Conservation (phyloP, 352 stramenopile genomes). For the Globisporangium cylindrosporum region DNA sequence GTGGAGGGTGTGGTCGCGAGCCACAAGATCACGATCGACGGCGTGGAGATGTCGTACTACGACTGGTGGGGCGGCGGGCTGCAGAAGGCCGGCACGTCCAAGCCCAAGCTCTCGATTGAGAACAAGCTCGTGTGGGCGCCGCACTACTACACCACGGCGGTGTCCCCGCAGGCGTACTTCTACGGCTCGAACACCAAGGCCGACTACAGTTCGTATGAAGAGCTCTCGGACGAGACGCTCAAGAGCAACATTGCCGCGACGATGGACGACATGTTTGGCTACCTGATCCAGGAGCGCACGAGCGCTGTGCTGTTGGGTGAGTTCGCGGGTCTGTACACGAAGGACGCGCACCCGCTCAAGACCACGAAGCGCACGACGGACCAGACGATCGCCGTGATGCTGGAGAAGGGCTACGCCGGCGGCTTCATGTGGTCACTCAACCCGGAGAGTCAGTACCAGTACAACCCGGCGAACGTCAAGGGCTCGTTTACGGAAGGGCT, state of each 20-base stretch:
- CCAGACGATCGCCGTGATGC: conserved; percentile 61
- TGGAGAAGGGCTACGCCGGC: conserved; percentile 60
- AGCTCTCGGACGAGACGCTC: conserved; percentile 56
- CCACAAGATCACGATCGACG: conserved; percentile 48
- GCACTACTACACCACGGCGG: conserved; percentile 82
- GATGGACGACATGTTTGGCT: conserved; percentile 81
- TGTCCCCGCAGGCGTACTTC: conserved; percentile 72
- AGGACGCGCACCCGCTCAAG: conserved; percentile 58
- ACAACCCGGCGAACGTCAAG: conserved; percentile 59
- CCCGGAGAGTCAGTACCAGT: conserved; percentile 72
- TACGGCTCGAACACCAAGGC: conserved; percentile 52
- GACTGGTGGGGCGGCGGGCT: conserved; percentile 81
- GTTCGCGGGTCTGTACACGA: conserved; percentile 70
- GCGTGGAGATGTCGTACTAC: conserved; percentile 55
- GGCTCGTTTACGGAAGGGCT: conserved; percentile 70
- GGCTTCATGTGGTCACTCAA: conserved; percentile 87
- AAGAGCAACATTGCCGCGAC: conserved; percentile 43
- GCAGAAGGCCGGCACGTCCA: conserved; percentile 44
- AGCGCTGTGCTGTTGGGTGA: conserved; percentile 68
- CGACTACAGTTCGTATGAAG: conserved; percentile 54
- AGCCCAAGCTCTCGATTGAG: conserved; percentile 46
- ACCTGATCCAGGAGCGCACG: conserved; percentile 43
- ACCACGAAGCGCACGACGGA: conserved; percentile 78
- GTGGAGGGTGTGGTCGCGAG: conserved; percentile 63
- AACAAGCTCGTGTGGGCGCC: conserved; percentile 84